Percentiles rank a stretch among this genome's conserved stretches.
phyloP scores from a whole-genome alignment of 139 green algal species.

The Coccomyxa sp. region DNA sequence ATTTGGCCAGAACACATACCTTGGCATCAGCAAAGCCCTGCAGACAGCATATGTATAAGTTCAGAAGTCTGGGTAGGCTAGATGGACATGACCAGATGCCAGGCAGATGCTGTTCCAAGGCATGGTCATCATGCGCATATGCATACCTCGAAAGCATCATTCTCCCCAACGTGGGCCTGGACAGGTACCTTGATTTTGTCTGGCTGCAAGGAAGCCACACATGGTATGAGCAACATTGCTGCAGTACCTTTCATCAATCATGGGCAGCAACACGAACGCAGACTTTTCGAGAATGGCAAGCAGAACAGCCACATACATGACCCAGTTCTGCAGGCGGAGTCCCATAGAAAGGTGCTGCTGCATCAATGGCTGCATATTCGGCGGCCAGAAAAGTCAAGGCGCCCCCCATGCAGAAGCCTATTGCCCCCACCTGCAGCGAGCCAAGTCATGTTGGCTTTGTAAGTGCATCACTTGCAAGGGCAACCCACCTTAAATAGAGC shows the following conservation, averaged over 20 bases:
- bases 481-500: not conserved
- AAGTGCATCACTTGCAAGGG: not conserved
- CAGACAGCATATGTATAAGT: not conserved
- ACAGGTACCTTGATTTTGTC: constrained; percentile 18
- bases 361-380: constrained; percentile 44
- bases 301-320: not conserved
- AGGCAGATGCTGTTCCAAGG: not conserved
- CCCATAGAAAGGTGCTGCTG: constrained; percentile 61
- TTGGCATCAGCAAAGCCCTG: not conserved
- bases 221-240: not conserved
- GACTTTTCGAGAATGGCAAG: not conserved
- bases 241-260: not conserved
- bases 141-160: constrained; percentile 13
- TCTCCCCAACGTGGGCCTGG: constrained; percentile 10
- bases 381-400: constrained; percentile 52
- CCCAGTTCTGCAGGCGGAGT: constrained; percentile 24
- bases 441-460: not conserved
- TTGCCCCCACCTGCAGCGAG: constrained; percentile 40
- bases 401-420: constrained; percentile 76
- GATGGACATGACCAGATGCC: not conserved
- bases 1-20: too few relatives aligned
- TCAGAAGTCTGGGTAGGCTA: not conserved
- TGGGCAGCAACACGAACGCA: not conserved
- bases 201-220: constrained; percentile 11
- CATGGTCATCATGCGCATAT: not conserved